A percentile compares a stretch with the other conserved stretches of the same genome.
Evolutionary conservation across 371 early-diverging fungal species (phyloP).

Genomic region (Rozella allomycis): DNA sequence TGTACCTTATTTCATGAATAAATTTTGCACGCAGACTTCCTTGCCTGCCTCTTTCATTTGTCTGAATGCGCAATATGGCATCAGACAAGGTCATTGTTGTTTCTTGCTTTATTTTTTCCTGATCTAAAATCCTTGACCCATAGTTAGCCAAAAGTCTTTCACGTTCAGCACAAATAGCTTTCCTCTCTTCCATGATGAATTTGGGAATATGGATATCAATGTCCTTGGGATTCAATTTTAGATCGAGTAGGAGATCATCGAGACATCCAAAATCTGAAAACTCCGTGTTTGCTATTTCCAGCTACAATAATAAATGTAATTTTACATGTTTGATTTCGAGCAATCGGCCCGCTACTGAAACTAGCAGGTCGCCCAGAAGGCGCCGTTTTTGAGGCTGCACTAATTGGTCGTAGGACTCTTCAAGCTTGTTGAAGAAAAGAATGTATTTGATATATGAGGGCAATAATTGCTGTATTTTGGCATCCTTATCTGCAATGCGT

Average conservation of each 20-base stretch:
- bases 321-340: conserved; percentile 25
- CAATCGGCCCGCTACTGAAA: conserved; percentile 19
- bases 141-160: conserved; percentile 10
- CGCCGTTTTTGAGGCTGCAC: conserved; percentile 31
- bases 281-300: conserved; percentile 25
- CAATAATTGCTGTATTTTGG: conserved; percentile 20
- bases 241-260: conserved; percentile 17
- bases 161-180: conserved; percentile 5
- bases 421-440: conserved; percentile 18
- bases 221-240: conserved; percentile 24
- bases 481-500: conserved; percentile 19
- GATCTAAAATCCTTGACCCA: conserved; percentile 12
- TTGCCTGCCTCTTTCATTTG: conserved; percentile 27
- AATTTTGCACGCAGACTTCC: conserved; percentile 28
- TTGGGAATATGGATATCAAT: conserved; percentile 16
- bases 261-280: conserved; percentile 17
- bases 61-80: conserved; percentile 22
- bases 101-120: conserved; percentile 10
- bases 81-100: conserved; percentile 14
- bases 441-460: conserved; percentile 24
- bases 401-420: conserved; percentile 26
- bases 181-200: conserved; percentile 20
- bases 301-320: background rate
- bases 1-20: conserved; percentile 26
- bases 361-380: conserved; percentile 15